Evolutionary conservation across 495 filamentous ascomycete species (phyloP).

Genomic region (Parathielavia appendiculata): DNA sequence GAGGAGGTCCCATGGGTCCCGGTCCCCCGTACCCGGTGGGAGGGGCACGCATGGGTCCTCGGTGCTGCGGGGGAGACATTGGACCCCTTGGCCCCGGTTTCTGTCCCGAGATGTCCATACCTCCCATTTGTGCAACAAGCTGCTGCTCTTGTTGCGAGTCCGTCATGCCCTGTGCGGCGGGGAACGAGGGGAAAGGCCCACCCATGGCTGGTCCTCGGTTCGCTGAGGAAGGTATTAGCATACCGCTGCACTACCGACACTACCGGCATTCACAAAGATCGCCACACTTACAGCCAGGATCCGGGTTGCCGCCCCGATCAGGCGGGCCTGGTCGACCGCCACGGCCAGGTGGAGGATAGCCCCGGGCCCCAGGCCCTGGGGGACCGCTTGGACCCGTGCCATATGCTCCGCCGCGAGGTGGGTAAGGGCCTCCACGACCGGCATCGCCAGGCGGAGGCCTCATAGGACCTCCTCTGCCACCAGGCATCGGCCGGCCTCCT

Average conservation of each 20-base stretch:
- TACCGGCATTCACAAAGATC: not conserved
- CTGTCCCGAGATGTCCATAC: constrained; percentile 51
- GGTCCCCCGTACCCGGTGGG: constrained; percentile 34
- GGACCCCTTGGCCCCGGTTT: constrained; percentile 32
- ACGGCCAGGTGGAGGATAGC: constrained; percentile 38
- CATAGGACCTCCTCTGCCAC: constrained; percentile 42
- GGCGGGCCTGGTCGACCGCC: constrained; percentile 37
- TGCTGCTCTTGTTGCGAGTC: constrained; percentile 42
- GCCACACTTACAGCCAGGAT: constrained; percentile 34
- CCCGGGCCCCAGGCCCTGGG: constrained; percentile 32
- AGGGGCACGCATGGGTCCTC: constrained; percentile 32
- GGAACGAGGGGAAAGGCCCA: constrained; percentile 59
- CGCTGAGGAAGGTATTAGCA: constrained; percentile 22
- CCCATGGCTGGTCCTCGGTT: constrained; percentile 34
- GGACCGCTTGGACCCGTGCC: constrained; percentile 29
- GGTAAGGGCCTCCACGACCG: constrained; percentile 35
- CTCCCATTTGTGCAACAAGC: constrained; percentile 52
- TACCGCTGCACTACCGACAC: not conserved
- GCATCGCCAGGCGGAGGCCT: constrained; percentile 32
- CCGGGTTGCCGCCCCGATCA: constrained; percentile 30
- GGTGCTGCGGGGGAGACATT: constrained; percentile 26
- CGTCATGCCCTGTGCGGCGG: constrained; percentile 45
- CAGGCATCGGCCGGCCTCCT: constrained; percentile 37
- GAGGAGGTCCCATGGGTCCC: constrained; percentile 33
- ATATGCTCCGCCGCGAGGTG: constrained; percentile 31